Percentiles rank a stretch among this genome's conserved stretches.
Evolutionary conservation across 331 rosid genomes (phyloP).

Genomic region (Pyrus hybrid): DNA sequence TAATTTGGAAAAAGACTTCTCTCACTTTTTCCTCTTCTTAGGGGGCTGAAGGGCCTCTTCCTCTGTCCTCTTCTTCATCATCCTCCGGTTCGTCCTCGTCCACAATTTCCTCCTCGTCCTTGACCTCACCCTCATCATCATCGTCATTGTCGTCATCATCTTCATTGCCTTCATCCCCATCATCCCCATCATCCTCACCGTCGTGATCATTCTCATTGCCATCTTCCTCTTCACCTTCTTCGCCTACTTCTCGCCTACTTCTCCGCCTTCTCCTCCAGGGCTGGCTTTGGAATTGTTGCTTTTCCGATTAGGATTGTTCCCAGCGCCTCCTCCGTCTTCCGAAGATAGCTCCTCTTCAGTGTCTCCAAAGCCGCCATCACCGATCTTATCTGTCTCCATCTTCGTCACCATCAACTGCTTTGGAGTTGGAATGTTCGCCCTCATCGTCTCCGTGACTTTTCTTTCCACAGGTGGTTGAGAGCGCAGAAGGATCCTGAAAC

Average conservation of each 20-base stretch:
- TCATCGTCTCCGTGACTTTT: neutral
- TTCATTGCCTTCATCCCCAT: neutral
- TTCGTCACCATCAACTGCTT: conserved; percentile 21
- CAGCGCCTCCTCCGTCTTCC: conserved; percentile 17
- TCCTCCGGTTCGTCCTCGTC: conserved; percentile 10
- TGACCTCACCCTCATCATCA: neutral
- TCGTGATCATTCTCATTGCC: neutral
- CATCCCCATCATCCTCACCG: neutral
- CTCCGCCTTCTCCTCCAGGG: neutral
- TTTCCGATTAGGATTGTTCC: conserved; percentile 9
- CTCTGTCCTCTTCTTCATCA: conserved; percentile 25
- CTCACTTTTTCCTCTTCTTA: conserved; percentile 39
- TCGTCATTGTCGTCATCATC: neutral
- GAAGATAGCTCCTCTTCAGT: conserved; percentile 17
- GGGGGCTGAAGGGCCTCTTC: conserved; percentile 39
- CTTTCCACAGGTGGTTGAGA: neutral
- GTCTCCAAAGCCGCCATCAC: conserved; percentile 14
- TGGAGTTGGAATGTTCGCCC: neutral
- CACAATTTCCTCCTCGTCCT: conserved; percentile 9
- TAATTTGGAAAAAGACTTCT: too few species aligned
- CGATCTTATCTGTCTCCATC: conserved; percentile 3
- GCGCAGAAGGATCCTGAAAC: conserved; percentile 5
- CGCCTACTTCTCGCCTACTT: too few species aligned
- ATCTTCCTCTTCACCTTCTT: neutral
- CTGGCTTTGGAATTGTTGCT: conserved; percentile 4